phyloP scores from a whole-genome alignment of 148 eudicot genomes.

The Rheum nobile region DNA sequence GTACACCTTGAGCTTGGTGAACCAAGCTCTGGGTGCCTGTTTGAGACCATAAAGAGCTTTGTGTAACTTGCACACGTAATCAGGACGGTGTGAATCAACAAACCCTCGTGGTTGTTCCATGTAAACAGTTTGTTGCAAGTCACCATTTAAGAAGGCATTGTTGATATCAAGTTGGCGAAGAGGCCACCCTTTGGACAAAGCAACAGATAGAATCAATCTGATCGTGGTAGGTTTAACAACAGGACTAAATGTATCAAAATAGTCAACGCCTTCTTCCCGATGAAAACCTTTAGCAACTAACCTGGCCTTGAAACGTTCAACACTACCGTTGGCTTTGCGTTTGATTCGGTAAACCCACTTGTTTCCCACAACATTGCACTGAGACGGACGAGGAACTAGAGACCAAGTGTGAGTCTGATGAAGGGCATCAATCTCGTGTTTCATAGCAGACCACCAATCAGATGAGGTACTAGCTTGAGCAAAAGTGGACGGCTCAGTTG shows the following conservation, averaged over 20 bases:
- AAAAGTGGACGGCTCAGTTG: not conserved
- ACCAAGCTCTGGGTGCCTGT: not conserved
- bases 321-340: not conserved
- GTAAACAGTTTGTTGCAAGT: not conserved
- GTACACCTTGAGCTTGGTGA: not conserved
- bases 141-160: not conserved
- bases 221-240: not conserved
- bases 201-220: not conserved
- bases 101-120: not conserved
- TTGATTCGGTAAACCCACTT: not conserved
- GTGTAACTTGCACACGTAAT: not conserved
- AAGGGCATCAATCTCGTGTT: not conserved
- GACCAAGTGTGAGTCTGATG: not conserved
- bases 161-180: too few species aligned
- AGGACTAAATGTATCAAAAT: not conserved
- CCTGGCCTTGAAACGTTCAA: not conserved
- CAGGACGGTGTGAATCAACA: not conserved
- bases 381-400: not conserved
- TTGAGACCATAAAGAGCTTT: not conserved
- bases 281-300: not conserved
- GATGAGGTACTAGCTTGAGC: not conserved
- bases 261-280: too few species aligned
- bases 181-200: too few species aligned
- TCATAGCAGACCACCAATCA: not conserved
- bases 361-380: not conserved